Evolutionary conservation across 257 asterid genomes (phyloP), one percentile per base, ranked within the genome.

Genomic region (Eucommia ulmoides): DNA sequence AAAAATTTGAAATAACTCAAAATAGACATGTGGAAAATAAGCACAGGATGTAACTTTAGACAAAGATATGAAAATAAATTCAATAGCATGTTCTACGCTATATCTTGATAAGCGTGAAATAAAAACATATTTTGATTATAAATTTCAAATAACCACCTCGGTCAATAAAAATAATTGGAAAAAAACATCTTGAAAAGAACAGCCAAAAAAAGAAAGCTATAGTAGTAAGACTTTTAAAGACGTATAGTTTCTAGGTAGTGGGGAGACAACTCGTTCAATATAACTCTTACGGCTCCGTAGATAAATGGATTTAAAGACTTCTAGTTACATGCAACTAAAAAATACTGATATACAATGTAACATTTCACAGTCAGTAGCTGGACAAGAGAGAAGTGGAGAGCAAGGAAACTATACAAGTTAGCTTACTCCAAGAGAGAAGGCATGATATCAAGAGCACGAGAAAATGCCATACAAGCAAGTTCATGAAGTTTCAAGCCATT

Each of bases 391-490:
- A 21, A 18, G 48, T 2, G 20, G 48, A 1, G 19, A 18, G 1
- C 20, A 8, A 47, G 25, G 22, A 25, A 48, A 16, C 9, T 15
- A 9, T 41, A 60, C 20, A 44, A 51, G 23, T 33, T 41, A 25
- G 24, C 66, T 64, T 76, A 89, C 98, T 88, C 74, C 77, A 73
- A 57, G 41, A 78, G 45, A 8, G 42, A 54, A 46, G 93, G 96
- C 51, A 80, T 57, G 81, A 85, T 65, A 66, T 82, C 92, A 62
- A 78, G 67, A 22, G 87, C 94, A 52, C 89, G 69, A 61, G 76
- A 71, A 46, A 85, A 83, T 22, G 98, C 92, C 48, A 86, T 65
- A 62, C 94, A 85, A 24, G 93, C 92, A 48, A 86, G 77, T 72
- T 91, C 98, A 2, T 86, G 96, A 59, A 91, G 92, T 17, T 58